These are phyloP conservation scores for Lenwebbia sp. DNA, from an alignment of 345 rosid species.

Conservation along the genomic window DNA sequence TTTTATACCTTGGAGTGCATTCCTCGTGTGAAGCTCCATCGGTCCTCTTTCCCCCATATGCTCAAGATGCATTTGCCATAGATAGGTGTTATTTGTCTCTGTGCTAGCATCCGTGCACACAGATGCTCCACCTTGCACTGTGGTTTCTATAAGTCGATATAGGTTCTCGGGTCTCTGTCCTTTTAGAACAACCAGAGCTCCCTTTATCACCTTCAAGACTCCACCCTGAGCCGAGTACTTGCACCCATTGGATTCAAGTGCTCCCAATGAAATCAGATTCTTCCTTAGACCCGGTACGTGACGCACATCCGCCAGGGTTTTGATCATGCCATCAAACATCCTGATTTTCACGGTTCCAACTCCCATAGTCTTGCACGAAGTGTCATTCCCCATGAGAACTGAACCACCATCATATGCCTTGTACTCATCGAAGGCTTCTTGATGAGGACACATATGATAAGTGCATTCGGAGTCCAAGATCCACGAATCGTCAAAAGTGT, in stretches of 20 bases:
- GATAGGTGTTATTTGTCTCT: background rate
- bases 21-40: background rate
- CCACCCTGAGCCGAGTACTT: background rate
- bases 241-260: background rate
- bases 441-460: background rate
- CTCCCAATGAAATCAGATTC: background rate
- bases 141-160: background rate
- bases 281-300: background rate
- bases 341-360: background rate
- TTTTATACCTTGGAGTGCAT: background rate
- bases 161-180: background rate
- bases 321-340: background rate
- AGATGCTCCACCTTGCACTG: background rate
- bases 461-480: background rate
- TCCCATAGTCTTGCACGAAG: background rate
- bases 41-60: background rate
- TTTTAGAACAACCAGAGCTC: background rate
- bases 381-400: background rate
- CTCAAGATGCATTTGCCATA: background rate
- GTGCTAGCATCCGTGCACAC: background rate
- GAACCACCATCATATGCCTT: background rate
- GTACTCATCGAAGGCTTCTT: background rate
- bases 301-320: background rate
- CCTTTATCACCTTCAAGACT: background rate
- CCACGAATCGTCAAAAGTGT: rapidly evolving